Conservation (phyloP, 805 yeast genomes). For the Pichia ethanolica region DNA sequence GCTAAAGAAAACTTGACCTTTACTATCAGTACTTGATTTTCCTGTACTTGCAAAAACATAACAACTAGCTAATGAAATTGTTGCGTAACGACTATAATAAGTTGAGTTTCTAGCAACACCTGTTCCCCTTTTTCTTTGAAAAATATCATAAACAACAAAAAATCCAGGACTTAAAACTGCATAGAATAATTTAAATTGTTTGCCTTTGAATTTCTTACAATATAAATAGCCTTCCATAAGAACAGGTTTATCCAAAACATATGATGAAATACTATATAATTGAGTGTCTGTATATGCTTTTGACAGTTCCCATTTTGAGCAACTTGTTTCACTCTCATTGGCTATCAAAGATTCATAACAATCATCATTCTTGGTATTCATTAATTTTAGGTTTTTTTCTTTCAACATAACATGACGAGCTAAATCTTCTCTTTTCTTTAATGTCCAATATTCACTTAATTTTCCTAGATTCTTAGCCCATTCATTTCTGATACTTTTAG, state of each 20-base stretch:
- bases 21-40: slow-evolving; percentile 45
- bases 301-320: slow-evolving; percentile 46
- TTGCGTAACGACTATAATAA: slow-evolving; percentile 44
- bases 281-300: slow-evolving; percentile 45
- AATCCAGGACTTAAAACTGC: slow-evolving; percentile 67
- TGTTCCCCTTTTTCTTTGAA: slow-evolving; percentile 34
- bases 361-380: slow-evolving; percentile 44
- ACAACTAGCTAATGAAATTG: slow-evolving; percentile 58
- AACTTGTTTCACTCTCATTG: slow-evolving; percentile 20
- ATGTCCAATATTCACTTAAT: slow-evolving; percentile 53
- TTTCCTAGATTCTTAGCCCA: slow-evolving; percentile 55
- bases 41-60: slow-evolving; percentile 69
- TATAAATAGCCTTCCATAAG: slow-evolving; percentile 60
- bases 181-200: slow-evolving; percentile 53
- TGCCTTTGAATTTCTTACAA: slow-evolving; percentile 61
- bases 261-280: slow-evolving; percentile 47
- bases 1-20: slow-evolving; percentile 29
- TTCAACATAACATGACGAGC: slow-evolving; percentile 31
- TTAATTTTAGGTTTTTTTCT: slow-evolving; percentile 35
- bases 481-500: slow-evolving; percentile 39
- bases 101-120: slow-evolving; percentile 41
- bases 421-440: slow-evolving; percentile 35
- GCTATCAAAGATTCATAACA: slow-evolving; percentile 45
- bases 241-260: slow-evolving; percentile 53
- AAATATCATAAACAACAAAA: slow-evolving; percentile 49